phyloP scores from a whole-genome alignment of 768 basidiomycete species.

The Leccinum disarticulatum region DNA sequence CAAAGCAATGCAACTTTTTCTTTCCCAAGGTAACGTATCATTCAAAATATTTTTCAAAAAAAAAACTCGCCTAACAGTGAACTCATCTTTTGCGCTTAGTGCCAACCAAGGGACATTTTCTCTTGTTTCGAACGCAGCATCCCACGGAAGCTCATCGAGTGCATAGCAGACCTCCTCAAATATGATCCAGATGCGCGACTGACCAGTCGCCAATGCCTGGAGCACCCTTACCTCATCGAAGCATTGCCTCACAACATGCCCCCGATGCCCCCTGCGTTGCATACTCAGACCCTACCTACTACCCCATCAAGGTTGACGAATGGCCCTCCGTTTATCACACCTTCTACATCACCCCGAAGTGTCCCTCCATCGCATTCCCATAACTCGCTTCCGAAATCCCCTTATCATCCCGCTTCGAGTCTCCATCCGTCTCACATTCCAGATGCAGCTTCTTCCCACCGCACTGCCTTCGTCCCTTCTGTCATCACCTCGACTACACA shows the following conservation, averaged over 20 bases:
- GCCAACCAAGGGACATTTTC: constrained; percentile 62
- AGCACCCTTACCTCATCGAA: constrained; percentile 87
- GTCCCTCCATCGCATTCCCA: constrained; percentile 52
- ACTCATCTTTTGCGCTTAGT: constrained; percentile 39
- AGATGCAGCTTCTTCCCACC: constrained; percentile 51
- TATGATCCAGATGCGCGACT: constrained; percentile 89
- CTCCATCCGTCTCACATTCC: constrained; percentile 43
- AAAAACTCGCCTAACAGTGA: not conserved
- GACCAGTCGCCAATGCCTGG: constrained; percentile 82
- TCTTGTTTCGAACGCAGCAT: constrained; percentile 76
- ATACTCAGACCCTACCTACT: constrained; percentile 39
- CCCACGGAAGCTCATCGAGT: constrained; percentile 81
- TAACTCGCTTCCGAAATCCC: constrained; percentile 39
- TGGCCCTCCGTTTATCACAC: constrained; percentile 38
- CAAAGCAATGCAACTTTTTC: constrained; percentile 77
- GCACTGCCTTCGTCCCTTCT: constrained; percentile 50
- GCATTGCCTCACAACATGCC: constrained; percentile 67
- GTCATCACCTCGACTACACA: constrained; percentile 31
- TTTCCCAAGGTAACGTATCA: constrained; percentile 76
- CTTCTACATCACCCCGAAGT: constrained; percentile 43
- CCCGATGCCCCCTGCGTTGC: constrained; percentile 56
- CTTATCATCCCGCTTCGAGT: constrained; percentile 40
- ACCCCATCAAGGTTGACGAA: constrained; percentile 38
- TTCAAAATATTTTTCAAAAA: not conserved
- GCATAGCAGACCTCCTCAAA: constrained; percentile 86